Base-by-base conservation (phyloP, 2,329 filamentous ascomycete species). In the Stachybotrys elegans region DNA sequence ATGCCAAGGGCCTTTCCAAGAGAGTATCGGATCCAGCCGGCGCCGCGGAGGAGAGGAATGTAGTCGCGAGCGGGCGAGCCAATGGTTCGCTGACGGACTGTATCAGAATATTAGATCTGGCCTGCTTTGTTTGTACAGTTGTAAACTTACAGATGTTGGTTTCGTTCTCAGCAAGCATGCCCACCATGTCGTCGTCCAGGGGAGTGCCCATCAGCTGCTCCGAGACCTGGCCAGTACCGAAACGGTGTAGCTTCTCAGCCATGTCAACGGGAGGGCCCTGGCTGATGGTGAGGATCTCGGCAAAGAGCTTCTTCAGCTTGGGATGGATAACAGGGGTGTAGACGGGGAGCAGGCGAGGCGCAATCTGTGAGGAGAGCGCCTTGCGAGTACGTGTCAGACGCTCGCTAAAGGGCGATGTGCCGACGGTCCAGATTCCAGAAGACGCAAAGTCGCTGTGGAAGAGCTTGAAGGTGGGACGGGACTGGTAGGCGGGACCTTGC, bases 171-270 rank as follows among this genome's bases (percentile, higher is more conserved):
- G 42, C 42, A 21, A 43, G 42, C 42, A 43, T 43, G 5, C 42
- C 42, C 8, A 43, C 42, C 35, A 43, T 43, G 19, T 43, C 42
- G 20, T 43, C 42, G 23, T 43, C 42, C 8, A 43, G 35, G 7
- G 42, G 42, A 16, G 42, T 43, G 14, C 42, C 42, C 42, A 43
- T 43, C 11, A 43, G 35, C 35, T 43, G 42, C 32, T 43, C 42
- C 4, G 42, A 43, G 19, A 43, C 42, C 22, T 43, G 42, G 5
- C 42, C 42, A 5, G 42, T 43, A 20, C 42, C 42, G 22, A 43
- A 43, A 11, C 42, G 42, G 19, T 43, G 42, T 7, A 43, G 29
- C 11, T 32, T 32, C 29, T 32, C 29, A 27, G 40, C 40, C 40
- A 43, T 43, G 40, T 43, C 40, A 20, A 43, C 17, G 20, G 40